Base-by-base conservation (phyloP, 2,329 filamentous ascomycete genomes). In the Arthrobotrys iridis region DNA sequence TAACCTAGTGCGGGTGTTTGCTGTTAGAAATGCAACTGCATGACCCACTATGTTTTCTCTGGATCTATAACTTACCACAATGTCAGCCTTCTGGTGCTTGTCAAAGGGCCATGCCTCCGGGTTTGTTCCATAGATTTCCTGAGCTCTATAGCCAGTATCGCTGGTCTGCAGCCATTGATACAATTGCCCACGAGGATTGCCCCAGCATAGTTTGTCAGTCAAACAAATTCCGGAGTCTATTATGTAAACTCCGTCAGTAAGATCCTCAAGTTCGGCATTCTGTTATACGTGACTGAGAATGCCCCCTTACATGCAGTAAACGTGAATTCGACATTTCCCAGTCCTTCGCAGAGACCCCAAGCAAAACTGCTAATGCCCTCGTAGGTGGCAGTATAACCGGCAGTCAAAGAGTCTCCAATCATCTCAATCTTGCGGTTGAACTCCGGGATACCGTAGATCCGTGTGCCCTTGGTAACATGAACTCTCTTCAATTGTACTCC, bases 321-420 rank as follows among this genome's bases (percentile, higher is more conserved):
- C 15, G 83, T 84, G 78, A 86, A 88, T 77, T 89, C 87, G 1
- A 85, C 86, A 43, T 87, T 84, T 1, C 87, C 88, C 0, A 89
- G 80, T 0, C 87, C 87, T 3, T 85, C 85, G 1, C 84, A 85
- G 13, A 88, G 84, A 13, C 85, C 84, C 80, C 86, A 88, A 0
- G 85, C 84, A 79, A 86, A 89, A 18, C 85, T 85, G 0, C 85
- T 86, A 2, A 89, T 79, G 0, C 85, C 85, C 80, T 89, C 87
- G 64, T 88, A 87, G 1, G 85, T 86, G n/a, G 83, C 85, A 77
- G 86, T 88, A 81, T 87, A 85, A 7, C 88, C 87, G 1, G 86
- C 81, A 0, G 85, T 85, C 2, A 89, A 82, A 13, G 84, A 86
- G 74, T 84, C 82, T 3, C 83, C 82, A 57, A 85, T 85, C 65